These are phyloP conservation scores for Orobanche coerulescens DNA, from an alignment of 257 asterid genomes.

Conservation along the genomic window DNA sequence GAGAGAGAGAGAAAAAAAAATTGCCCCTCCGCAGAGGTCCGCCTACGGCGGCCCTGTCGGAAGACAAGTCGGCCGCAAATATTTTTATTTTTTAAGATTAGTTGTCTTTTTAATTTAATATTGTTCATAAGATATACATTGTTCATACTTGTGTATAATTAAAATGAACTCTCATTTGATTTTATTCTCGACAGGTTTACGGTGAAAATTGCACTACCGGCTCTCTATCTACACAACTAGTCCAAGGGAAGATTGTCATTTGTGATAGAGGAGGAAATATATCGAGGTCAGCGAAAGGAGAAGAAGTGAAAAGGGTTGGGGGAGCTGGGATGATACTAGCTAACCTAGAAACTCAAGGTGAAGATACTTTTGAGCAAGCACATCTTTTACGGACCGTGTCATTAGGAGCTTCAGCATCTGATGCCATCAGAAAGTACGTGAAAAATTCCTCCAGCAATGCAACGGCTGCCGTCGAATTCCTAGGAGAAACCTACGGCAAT, in stretches of 20 bases:
- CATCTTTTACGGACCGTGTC: slow-evolving; percentile 57
- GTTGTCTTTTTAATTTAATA: not conserved
- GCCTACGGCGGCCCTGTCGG: no score
- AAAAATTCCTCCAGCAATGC: slow-evolving; percentile 31
- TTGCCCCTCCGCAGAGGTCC: no score
- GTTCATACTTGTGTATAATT: no score
- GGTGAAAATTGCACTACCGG: slow-evolving; percentile 32
- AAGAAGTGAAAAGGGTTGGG: slow-evolving; percentile 49
- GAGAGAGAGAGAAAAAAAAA: no score
- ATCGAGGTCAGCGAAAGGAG: slow-evolving; percentile 52
- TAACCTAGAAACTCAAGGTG: slow-evolving; percentile 41
- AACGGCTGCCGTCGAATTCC: slow-evolving; percentile 40
- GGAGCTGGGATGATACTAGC: slow-evolving; percentile 70
- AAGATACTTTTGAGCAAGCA: slow-evolving; percentile 57
- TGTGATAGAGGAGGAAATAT: slow-evolving; percentile 60
- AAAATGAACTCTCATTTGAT: no score
- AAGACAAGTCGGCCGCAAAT: no score
- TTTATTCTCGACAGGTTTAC: not conserved
- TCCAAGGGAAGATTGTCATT: slow-evolving; percentile 58
- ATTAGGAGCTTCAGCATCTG: slow-evolving; percentile 41
- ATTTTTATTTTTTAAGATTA: no score
- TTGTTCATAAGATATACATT: no score
- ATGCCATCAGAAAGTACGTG: slow-evolving; percentile 32
- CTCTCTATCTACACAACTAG: slow-evolving; percentile 33
- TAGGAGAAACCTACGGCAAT: slow-evolving; percentile 35